Conservation (phyloP, 1,139 yeast genomes). For the Taiozyma sp. region DNA sequence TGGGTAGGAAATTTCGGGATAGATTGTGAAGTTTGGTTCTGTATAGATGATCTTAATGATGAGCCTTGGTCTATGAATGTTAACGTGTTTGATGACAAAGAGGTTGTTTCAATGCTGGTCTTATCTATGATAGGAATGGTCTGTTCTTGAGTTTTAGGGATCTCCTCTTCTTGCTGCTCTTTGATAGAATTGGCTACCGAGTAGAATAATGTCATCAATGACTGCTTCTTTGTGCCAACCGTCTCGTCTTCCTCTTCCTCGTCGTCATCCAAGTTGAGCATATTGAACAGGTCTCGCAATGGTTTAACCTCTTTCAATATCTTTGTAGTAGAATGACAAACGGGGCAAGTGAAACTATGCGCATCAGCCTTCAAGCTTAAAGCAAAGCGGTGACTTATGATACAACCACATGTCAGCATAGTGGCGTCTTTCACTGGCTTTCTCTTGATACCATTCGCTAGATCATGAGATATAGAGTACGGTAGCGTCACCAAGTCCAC, state of each 20-base stretch:
- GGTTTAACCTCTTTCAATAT: slow-evolving; percentile 47
- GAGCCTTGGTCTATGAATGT: not conserved
- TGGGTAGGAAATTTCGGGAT: not conserved
- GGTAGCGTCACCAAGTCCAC: not conserved
- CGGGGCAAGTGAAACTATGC: slow-evolving; percentile 39
- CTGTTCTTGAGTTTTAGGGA: not conserved
- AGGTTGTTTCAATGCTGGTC: slow-evolving; percentile 1
- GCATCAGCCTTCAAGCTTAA: slow-evolving; percentile 16
- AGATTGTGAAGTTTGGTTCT: not conserved
- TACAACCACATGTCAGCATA: slow-evolving; percentile 67
- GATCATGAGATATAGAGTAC: not conserved
- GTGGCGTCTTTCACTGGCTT: slow-evolving; percentile 23
- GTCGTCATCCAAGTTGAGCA: slow-evolving; percentile 16
- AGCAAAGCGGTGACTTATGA: slow-evolving; percentile 50
- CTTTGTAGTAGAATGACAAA: slow-evolving; percentile 36
- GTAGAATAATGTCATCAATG: slow-evolving; percentile 25
- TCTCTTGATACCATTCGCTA: not conserved
- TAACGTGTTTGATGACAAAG: slow-evolving; percentile 1
- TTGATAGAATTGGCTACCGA: slow-evolving; percentile 24
- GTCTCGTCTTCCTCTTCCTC: not conserved
- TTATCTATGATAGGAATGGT: not conserved
- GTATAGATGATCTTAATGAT: not conserved
- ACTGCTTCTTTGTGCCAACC: slow-evolving; percentile 9
- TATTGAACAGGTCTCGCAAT: slow-evolving; percentile 42
- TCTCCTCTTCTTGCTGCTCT: slow-evolving; percentile 13